These are phyloP conservation scores for Gloeophyllum trabeum DNA, from an alignment of 768 basidiomycete species.

Conservation along the genomic window DNA sequence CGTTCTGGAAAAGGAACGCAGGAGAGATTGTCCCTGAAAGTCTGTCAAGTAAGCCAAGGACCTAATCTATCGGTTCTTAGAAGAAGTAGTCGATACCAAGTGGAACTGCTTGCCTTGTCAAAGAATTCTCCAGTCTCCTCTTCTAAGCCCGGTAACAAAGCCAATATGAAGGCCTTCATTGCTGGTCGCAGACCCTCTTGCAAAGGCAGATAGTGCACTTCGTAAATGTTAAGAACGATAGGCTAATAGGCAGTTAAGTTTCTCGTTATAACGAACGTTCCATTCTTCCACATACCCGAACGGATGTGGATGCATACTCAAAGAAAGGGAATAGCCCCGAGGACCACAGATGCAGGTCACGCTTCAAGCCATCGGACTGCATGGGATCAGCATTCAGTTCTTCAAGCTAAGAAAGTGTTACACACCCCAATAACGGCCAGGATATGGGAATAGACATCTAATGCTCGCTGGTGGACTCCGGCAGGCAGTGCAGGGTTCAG, in stretches of 20 bases:
- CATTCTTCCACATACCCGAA: slow-evolving; percentile 48
- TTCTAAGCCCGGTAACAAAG: slow-evolving; percentile 89
- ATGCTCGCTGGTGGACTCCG: slow-evolving; percentile 91
- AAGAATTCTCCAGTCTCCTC: slow-evolving; percentile 98
- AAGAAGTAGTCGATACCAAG: not conserved
- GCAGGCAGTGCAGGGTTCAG: slow-evolving; percentile 95
- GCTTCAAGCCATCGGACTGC: slow-evolving; percentile 76
- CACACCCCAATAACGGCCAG: slow-evolving; percentile 84
- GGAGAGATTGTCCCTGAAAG: slow-evolving; percentile 77
- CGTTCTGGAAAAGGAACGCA: slow-evolving; percentile 89
- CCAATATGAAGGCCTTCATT: slow-evolving; percentile 91
- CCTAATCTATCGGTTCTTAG: slow-evolving; percentile 28
- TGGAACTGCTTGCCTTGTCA: slow-evolving; percentile 48
- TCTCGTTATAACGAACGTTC: not conserved
- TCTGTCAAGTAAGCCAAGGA: slow-evolving; percentile 67
- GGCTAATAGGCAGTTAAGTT: slow-evolving; percentile 30
- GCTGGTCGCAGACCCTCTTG: slow-evolving; percentile 73
- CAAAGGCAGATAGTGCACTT: slow-evolving; percentile 84
- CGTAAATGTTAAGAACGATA: slow-evolving; percentile 81
- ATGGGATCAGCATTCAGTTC: not conserved
- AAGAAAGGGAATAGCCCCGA: slow-evolving; percentile 97
- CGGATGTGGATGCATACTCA: slow-evolving; percentile 98
- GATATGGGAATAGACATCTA: slow-evolving; percentile 92
- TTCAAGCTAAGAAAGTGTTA: slow-evolving; percentile 6
- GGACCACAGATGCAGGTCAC: slow-evolving; percentile 89